Evolutionary conservation across 108 stramenopile species (phyloP), one percentile per base, ranked within the genome.

Genomic region (Aurantiochytrium sp.): DNA sequence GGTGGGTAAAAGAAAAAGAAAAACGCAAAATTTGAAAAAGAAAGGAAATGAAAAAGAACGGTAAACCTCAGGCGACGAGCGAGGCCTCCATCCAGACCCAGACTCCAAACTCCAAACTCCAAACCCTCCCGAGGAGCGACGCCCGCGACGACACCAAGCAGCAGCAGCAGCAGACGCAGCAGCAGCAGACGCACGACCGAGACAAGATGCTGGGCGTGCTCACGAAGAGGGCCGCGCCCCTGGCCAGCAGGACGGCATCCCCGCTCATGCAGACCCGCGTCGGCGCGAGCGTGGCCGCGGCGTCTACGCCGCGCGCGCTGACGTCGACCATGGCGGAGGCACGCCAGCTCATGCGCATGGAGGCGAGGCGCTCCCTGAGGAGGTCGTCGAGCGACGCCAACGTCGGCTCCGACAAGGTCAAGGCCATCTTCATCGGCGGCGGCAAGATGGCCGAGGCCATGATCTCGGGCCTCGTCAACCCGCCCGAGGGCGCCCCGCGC

Each of bases 371-470:
- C 32, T 65, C 59, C 34, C 24, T 65, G 32, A 65, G 59, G 59
- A 65, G 59, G 19, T 8, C 59, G 8, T 65, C 59, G 32, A 65
- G 34, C 34, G 59, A 65, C 59, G 59, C 59, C 59, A 65, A 65
- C 59, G 59, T 4, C 34, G 12, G 32, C 59, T 10, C 59, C 34
- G 59, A 10, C 59, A 65, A 65, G 59, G 34, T 30, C 3, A 65
- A 34, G 21, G 87, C 45, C 50, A 12, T 81, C 86, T 95, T 96
- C 86, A 92, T 97, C 54, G 97, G 97, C 37, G 94, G 96, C n/a
- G 97, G 97, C 21, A 96, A 95, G 87, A 98, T 98, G 97, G 95
- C 95, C 37, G 96, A 96, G 86, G 96, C 97, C 54, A 93, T 98
- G 91, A 90, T 98, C 41, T 88, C 91, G 54, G 96, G 95, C 34